Conservation (phyloP, 73 alveolate genomes). For the Blepharisma japonicum region DNA sequence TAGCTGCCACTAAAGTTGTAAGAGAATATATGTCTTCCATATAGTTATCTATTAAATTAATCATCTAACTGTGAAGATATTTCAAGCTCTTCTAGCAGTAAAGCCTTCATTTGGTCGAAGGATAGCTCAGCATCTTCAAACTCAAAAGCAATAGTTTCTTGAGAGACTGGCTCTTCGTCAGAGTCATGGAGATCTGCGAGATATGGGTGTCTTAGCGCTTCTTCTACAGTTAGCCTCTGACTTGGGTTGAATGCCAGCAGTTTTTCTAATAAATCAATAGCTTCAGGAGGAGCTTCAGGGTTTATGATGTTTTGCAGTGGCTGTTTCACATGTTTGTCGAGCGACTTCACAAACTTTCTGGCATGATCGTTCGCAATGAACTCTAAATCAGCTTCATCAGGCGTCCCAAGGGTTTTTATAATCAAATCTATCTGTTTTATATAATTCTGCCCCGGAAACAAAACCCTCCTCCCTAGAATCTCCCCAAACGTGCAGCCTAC, state of each 20-base stretch:
- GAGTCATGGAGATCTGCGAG: slow-evolving; percentile 60
- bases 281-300: slow-evolving; percentile 48
- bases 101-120: slow-evolving; percentile 41
- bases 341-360: background rate
- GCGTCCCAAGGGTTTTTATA: slow-evolving; percentile 82
- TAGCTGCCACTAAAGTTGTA: too few relatives aligned
- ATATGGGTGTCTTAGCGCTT: slow-evolving; percentile 50
- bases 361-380: slow-evolving; percentile 38
- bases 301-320: slow-evolving; percentile 28
- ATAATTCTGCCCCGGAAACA: slow-evolving; percentile 82
- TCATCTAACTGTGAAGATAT: background rate
- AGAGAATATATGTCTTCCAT: too few relatives aligned
- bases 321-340: slow-evolving; percentile 31
- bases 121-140: slow-evolving; percentile 51
- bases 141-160: slow-evolving; percentile 40
- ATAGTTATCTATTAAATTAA: background rate
- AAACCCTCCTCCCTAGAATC: slow-evolving; percentile 68
- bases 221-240: slow-evolving; percentile 46
- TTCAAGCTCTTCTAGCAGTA: slow-evolving; percentile 26
- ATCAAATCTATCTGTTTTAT: slow-evolving; percentile 75
- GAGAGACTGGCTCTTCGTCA: slow-evolving; percentile 60
- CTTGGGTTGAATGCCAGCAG: slow-evolving; percentile 47
- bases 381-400: slow-evolving; percentile 53
- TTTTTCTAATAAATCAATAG: slow-evolving; percentile 45
- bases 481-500: slow-evolving; percentile 95